Evolutionary conservation across 2,329 filamentous ascomycete species (phyloP).

Genomic region (Cryphonectria japonica): DNA sequence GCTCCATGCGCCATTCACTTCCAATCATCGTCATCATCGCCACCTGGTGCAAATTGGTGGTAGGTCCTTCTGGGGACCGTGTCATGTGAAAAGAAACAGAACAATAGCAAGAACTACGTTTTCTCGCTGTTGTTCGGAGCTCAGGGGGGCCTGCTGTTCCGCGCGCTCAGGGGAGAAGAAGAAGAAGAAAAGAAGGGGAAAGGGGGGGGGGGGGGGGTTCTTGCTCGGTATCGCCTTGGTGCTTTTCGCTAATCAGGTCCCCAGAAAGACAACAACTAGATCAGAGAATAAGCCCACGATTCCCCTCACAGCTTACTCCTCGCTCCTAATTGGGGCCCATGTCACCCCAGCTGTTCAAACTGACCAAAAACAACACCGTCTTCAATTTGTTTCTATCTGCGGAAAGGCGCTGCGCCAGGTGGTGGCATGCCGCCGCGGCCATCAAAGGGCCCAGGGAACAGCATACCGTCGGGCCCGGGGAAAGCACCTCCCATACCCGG

Average conservation of each 20-base stretch:
- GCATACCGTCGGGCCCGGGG: constrained; percentile 55
- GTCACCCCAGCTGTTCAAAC: neutral
- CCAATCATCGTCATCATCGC: neutral
- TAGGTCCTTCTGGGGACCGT: neutral
- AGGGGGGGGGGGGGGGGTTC: no score
- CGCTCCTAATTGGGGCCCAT: neutral
- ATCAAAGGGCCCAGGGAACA: constrained; percentile 57
- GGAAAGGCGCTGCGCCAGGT: constrained; percentile 40
- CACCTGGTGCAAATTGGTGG: neutral
- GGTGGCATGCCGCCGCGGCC: constrained; percentile 44
- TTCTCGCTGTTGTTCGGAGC: neutral
- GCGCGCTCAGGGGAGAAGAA: neutral
- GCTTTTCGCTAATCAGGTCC: neutral
- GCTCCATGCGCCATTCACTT: neutral
- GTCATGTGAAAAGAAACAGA: neutral
- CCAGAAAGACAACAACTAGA: neutral
- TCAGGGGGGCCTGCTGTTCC: neutral
- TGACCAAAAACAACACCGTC: neutral
- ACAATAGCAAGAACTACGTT: neutral
- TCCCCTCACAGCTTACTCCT: neutral
- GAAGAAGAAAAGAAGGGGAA: no score
- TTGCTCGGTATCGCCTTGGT: neutral
- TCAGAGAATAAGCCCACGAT: neutral
- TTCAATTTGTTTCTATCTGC: constrained; percentile 3
- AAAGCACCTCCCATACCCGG: constrained; percentile 58